Evolutionary conservation across 1,284 basidiomycete species (phyloP).

Genomic region (Cutaneotrichosporon mucoides): DNA sequence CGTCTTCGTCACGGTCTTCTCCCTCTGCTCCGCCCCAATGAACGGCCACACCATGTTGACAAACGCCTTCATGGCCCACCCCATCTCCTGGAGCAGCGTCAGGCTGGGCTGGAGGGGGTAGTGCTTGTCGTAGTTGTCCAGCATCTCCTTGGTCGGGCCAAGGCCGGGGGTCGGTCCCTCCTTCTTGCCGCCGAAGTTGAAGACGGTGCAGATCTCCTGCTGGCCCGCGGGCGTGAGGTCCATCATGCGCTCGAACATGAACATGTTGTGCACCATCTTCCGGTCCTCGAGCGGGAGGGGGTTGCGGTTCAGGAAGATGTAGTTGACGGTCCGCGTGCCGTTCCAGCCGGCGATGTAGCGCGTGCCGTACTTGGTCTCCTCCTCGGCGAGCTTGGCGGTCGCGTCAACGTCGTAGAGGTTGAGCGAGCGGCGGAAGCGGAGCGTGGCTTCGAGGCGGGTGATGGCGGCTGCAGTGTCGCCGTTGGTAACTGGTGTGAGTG

Average conservation of each 20-base stretch:
- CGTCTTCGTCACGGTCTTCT: constrained; percentile 27
- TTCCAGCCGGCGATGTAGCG: constrained; percentile 26
- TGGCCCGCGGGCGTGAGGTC: constrained; percentile 39
- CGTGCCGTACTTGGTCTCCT: constrained; percentile 29
- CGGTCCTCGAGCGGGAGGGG: constrained; percentile 25
- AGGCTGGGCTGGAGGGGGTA: constrained; percentile 37
- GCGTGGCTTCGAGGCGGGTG: constrained; percentile 28
- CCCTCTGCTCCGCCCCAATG: constrained; percentile 36
- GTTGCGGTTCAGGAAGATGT: constrained; percentile 36
- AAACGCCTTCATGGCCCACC: constrained; percentile 38
- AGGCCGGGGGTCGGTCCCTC: constrained; percentile 35
- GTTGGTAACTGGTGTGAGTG: not conserved
- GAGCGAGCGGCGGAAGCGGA: constrained; percentile 37
- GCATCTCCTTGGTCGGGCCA: constrained; percentile 24
- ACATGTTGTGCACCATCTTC: constrained; percentile 17
- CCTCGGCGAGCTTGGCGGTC: constrained; percentile 28
- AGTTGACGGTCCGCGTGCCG: constrained; percentile 27
- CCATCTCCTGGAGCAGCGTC: constrained; percentile 35
- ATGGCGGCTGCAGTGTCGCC: not conserved
- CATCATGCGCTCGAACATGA: constrained; percentile 39
- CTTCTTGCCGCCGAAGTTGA: constrained; percentile 43
- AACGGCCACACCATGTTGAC: constrained; percentile 45
- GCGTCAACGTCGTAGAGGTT: constrained; percentile 36
- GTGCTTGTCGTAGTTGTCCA: constrained; percentile 27
- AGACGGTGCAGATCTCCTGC: constrained; percentile 28